A percentile compares a stretch with the other conserved stretches of the same genome.
Evolutionary conservation across 495 filamentous ascomycete species (phyloP).

Genomic region (Neurospora sp.): DNA sequence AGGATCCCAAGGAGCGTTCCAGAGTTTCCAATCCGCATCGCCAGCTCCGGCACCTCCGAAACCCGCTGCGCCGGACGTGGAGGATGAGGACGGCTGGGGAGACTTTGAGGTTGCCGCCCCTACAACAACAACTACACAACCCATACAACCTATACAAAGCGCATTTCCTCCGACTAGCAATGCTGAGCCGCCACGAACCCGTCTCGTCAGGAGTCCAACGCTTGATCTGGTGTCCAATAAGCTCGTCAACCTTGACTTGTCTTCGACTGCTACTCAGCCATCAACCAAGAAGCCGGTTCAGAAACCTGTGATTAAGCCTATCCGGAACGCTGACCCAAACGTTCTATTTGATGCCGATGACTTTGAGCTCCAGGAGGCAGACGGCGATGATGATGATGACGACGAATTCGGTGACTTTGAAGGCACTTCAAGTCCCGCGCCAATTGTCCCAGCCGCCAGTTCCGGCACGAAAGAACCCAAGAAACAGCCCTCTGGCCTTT

Average conservation of each 20-base stretch:
- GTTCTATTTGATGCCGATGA: slow-evolving; percentile 42
- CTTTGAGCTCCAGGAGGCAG: slow-evolving; percentile 25
- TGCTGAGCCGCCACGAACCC: slow-evolving; percentile 14
- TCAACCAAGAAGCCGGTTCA: slow-evolving; percentile 11
- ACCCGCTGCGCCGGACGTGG: slow-evolving; percentile 19
- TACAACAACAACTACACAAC: neutral
- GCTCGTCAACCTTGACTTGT: slow-evolving; percentile 23
- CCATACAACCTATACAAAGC: slow-evolving; percentile 1
- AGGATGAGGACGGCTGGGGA: slow-evolving; percentile 62
- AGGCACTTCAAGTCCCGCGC: slow-evolving; percentile 7
- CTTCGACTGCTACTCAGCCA: slow-evolving; percentile 8
- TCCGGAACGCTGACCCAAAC: slow-evolving; percentile 24
- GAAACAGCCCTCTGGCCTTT: slow-evolving; percentile 22
- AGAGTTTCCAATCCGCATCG: neutral
- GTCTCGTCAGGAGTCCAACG: slow-evolving; percentile 30
- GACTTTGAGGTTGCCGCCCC: slow-evolving; percentile 54
- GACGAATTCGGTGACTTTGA: slow-evolving; percentile 45
- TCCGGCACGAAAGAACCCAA: slow-evolving; percentile 6
- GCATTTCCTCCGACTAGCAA: neutral
- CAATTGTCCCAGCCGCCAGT: slow-evolving; percentile 1
- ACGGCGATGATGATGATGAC: slow-evolving; percentile 23
- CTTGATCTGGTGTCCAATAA: slow-evolving; percentile 37
- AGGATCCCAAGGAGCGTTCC: slow-evolving; percentile 1
- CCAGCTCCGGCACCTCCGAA: neutral
- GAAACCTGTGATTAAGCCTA: slow-evolving; percentile 6